phyloP scores from a whole-genome alignment of 306 rosid genomes.

The Citrullus amarus region DNA sequence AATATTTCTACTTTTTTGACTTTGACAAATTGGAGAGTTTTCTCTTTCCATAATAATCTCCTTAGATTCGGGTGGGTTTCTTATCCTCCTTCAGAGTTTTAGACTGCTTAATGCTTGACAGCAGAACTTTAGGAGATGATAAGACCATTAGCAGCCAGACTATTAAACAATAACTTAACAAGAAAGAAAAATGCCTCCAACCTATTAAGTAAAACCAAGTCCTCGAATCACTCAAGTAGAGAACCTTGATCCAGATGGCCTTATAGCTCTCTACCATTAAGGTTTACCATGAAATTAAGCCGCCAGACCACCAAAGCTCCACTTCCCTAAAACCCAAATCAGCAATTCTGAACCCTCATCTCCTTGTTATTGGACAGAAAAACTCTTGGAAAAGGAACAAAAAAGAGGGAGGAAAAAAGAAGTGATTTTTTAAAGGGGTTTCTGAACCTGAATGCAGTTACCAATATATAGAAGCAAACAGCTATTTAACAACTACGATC shows the following conservation, averaged over 20 bases:
- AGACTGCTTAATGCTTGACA: background rate
- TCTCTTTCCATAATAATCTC: background rate
- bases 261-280: background rate
- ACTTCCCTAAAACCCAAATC: conserved; percentile 2
- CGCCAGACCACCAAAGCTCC: background rate
- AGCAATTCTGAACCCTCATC: background rate
- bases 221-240: background rate
- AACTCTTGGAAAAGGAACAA: background rate
- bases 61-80: background rate
- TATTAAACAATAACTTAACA: background rate
- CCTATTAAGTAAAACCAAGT: background rate
- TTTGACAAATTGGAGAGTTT: background rate
- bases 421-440: background rate
- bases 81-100: background rate
- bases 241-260: background rate
- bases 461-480: background rate
- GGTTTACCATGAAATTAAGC: background rate
- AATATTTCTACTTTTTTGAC: background rate
- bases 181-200: background rate
- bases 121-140: background rate
- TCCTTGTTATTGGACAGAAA: background rate
- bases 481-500: background rate
- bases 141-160: background rate
- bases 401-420: background rate
- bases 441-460: background rate